Conservation (phyloP, 192 early-diverging fungal genomes). For the Geosiphon pyriformis region DNA sequence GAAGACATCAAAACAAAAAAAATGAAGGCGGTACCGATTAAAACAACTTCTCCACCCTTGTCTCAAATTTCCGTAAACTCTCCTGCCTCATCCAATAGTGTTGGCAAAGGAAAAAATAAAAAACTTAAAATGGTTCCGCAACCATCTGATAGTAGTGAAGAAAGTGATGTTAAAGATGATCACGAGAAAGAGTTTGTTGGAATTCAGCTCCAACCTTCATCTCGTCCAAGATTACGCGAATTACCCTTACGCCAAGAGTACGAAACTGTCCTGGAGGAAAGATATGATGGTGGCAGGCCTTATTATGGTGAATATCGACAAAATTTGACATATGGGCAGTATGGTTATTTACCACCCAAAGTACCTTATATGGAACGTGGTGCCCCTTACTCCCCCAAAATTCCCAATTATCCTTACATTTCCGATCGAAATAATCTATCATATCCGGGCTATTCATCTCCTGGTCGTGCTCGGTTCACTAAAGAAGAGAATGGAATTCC, state of each 20-base stretch:
- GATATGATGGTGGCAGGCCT: too few species aligned
- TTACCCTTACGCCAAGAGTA: background rate
- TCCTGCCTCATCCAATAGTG: background rate
- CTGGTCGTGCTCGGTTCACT: background rate
- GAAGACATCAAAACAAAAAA: background rate
- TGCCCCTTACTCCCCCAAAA: background rate
- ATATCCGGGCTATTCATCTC: background rate
- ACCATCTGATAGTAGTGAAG: constrained; percentile 22
- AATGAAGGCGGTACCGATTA: background rate
- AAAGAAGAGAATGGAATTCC: background rate
- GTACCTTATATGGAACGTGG: background rate
- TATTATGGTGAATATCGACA: background rate
- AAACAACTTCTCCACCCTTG: background rate
- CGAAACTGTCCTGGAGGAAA: background rate
- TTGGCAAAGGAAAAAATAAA: constrained; percentile 2
- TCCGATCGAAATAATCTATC: background rate
- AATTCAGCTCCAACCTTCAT: background rate
- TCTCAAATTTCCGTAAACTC: background rate
- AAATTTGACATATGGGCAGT: background rate
- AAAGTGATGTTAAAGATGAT: background rate
- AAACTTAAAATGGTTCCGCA: background rate
- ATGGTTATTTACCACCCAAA: background rate
- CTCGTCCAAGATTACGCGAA: background rate
- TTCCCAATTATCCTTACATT: background rate
- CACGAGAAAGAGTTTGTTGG: background rate